Percentiles rank a stretch among this genome's conserved stretches.
Evolutionary conservation across 1,284 basidiomycete genomes (phyloP).

Genomic region (Schizophyllum amplum): DNA sequence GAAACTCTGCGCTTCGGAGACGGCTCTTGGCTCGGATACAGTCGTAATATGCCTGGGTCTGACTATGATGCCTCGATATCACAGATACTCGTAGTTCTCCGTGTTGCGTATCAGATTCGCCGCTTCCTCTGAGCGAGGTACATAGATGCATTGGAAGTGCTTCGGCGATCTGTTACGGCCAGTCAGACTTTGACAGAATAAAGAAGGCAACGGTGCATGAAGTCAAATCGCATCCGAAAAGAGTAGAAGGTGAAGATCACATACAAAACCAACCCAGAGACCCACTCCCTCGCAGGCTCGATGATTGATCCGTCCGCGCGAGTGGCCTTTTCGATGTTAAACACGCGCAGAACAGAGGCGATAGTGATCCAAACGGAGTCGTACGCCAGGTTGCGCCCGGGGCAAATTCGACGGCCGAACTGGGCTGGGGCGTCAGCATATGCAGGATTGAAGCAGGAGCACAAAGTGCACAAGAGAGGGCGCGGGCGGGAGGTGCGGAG

Average conservation of each 20-base stretch:
- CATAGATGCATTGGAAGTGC: slow-evolving; percentile 15
- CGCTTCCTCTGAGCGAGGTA: slow-evolving; percentile 11
- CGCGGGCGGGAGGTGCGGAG: not conserved
- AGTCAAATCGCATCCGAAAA: no score
- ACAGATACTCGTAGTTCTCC: not conserved
- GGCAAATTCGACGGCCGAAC: slow-evolving; percentile 5
- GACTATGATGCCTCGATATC: no score
- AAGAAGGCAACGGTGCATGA: no score
- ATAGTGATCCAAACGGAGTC: slow-evolving; percentile 23
- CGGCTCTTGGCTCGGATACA: no score
- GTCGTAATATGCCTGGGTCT: no score
- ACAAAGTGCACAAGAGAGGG: not conserved
- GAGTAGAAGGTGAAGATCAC: not conserved
- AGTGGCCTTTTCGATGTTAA: slow-evolving; percentile 18
- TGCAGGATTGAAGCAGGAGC: no score
- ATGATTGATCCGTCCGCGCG: slow-evolving; percentile 18
- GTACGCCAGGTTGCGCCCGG: slow-evolving; percentile 24
- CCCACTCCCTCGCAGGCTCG: slow-evolving; percentile 16
- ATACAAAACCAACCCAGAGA: slow-evolving; percentile 12
- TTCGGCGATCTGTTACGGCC: slow-evolving; percentile 10
- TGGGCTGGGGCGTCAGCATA: not conserved
- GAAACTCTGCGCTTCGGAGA: no score
- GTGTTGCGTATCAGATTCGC: slow-evolving; percentile 7
- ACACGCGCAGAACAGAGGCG: slow-evolving; percentile 22
- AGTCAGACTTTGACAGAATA: no score